Conservation (phyloP, 805 yeast species). For the Alloascoidea africana region DNA sequence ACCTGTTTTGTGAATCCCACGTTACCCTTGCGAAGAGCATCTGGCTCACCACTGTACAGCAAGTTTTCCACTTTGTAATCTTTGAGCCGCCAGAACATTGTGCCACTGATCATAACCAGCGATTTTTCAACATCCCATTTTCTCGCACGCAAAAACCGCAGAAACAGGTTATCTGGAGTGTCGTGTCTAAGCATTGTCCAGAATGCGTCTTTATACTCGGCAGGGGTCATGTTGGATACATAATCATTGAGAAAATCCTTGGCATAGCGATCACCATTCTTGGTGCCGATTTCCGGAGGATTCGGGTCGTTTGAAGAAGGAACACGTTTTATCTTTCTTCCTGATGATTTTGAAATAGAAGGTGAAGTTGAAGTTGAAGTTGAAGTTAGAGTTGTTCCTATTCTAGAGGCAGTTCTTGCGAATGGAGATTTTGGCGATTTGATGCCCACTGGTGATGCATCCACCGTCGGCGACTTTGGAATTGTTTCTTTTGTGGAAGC, state of each 20-base stretch:
- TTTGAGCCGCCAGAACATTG: conserved; percentile 60
- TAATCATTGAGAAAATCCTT: not conserved
- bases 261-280: not conserved
- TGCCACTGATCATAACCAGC: conserved; percentile 53
- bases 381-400: conserved; percentile 1
- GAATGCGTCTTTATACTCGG: conserved; percentile 32
- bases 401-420: not conserved
- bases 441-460: conserved; percentile 2
- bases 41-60: conserved; percentile 59
- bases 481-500: conserved; percentile 6
- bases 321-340: conserved; percentile 12
- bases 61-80: conserved; percentile 47
- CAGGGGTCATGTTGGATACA: conserved; percentile 22
- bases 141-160: conserved; percentile 76
- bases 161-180: conserved; percentile 60
- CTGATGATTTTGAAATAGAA: conserved; percentile 4
- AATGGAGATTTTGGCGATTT: conserved; percentile 3
- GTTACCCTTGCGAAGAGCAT: conserved; percentile 29
- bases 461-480: conserved; percentile 7
- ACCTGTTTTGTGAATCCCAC: conserved; percentile 34
- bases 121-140: conserved; percentile 67
- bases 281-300: not conserved
- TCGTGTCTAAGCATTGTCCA: conserved; percentile 60
- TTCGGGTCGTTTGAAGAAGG: conserved; percentile 20
- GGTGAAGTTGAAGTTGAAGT: not conserved